Evolutionary conservation across 805 yeast genomes (phyloP), one percentile per base, ranked within the genome.

Genomic region (Suhomyces xylopsoci): DNA sequence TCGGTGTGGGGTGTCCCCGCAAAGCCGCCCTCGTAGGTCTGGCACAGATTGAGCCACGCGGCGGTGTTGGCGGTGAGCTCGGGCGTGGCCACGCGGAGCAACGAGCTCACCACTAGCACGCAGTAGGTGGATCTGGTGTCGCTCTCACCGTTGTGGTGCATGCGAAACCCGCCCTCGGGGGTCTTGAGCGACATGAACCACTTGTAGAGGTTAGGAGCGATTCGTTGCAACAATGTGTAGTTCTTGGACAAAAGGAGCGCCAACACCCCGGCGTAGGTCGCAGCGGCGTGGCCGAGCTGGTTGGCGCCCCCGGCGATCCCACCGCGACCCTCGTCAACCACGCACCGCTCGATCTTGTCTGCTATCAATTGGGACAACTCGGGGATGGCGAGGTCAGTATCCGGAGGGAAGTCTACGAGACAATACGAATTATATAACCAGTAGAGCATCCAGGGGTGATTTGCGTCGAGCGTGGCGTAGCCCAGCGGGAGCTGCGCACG

Each of bases 11-110:
- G 94, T 19, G 77, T 76, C 1, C 96, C 97, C 1, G 92, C 90
- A 70, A 93, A 88, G 0, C 99, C 99, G 22, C 99, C 99, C 70
- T 96, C 99, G 64, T 80, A 92, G 0, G 93, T 88, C 68, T 94
- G 99, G 60, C 97, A 90, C 10, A 65, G 58, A 0, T 69, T 60
- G 12, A 94, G 58, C 85, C 91, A 93, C 12, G 79, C 80, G 2
- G 74, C 72, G 0, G 83, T 78, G 5, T 81, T 81, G 14, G 69
- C 71, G 0, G 70, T 57, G 7, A 94, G 69, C 55, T 86, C 88
- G 0, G 80, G 81, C 1, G 90, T 84, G 25, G 83, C 44, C 0
- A 92, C 76, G 53, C 81, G 77, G 30, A 92, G 76, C 52, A 91
- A 61, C 0, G 87, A 76, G 0, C 94, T 90, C 3, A 85, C 77